These are phyloP conservation scores for Chytriomyces sp. DNA, from an alignment of 192 early-diverging fungal species.

Conservation along the genomic window DNA sequence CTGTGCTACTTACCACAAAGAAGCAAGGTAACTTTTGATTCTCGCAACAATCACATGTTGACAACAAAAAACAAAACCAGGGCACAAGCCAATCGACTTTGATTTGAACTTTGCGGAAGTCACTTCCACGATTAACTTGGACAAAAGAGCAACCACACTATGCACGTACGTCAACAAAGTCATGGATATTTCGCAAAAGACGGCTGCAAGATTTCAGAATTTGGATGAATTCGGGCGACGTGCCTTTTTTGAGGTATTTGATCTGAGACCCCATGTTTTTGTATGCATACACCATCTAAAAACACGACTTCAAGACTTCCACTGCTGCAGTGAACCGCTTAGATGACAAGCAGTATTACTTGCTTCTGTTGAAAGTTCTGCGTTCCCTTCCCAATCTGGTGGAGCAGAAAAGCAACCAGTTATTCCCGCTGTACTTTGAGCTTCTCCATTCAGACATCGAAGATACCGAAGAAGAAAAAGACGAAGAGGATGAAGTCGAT, in stretches of 20 bases:
- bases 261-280: not conserved
- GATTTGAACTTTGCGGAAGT: constrained; percentile 20
- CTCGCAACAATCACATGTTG: not conserved
- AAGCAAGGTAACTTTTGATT: constrained; percentile 28
- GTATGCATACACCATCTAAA: no score
- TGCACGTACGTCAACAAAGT: constrained; percentile 21
- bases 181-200: constrained; percentile 3
- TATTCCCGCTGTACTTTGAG: constrained; percentile 53
- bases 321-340: constrained; percentile 22
- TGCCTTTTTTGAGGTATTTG: constrained; percentile 31
- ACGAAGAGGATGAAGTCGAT: constrained; percentile 39
- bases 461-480: constrained; percentile 52
- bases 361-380: constrained; percentile 42
- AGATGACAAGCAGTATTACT: constrained; percentile 45
- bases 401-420: constrained; percentile 40
- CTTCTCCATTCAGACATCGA: constrained; percentile 33
- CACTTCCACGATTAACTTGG: not conserved
- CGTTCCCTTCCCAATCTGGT: constrained; percentile 44
- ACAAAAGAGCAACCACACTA: constrained; percentile 16
- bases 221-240: constrained; percentile 14
- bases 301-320: constrained; percentile 1
- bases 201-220: constrained; percentile 2
- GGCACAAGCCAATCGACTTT: constrained; percentile 16
- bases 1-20: constrained; percentile 20
- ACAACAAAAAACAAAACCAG: not conserved